Percentiles rank a stretch among this genome's conserved stretches.
These are phyloP conservation scores for Fusarium concolor DNA, from an alignment of 2,329 filamentous ascomycete genomes.

Conservation along the genomic window DNA sequence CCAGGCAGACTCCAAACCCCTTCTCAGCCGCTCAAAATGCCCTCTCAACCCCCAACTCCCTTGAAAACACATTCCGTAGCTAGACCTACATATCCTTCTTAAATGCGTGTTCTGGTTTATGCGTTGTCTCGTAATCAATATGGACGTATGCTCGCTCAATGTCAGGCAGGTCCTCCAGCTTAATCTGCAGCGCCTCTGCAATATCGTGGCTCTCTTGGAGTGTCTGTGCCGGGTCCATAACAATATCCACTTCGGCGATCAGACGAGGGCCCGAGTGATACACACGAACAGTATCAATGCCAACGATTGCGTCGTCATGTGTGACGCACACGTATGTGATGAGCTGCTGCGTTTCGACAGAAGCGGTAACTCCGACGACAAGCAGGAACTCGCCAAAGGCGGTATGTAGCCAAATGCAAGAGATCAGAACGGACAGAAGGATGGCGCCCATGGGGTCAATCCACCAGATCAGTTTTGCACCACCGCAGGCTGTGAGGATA, in stretches of 20 bases:
- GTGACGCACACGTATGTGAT: slow-evolving; percentile 95
- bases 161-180: slow-evolving; percentile 90
- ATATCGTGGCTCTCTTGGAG: slow-evolving; percentile 89
- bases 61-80: slow-evolving; percentile 14
- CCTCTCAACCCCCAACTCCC: slow-evolving; percentile 1
- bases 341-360: slow-evolving; percentile 87
- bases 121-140: slow-evolving; percentile 95
- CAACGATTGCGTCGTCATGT: slow-evolving; percentile 81
- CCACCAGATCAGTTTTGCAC: slow-evolving; percentile 91
- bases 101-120: slow-evolving; percentile 83
- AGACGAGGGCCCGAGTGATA: slow-evolving; percentile 91
- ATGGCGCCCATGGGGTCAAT: slow-evolving; percentile 94
- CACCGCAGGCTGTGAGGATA: slow-evolving; percentile 91
- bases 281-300: slow-evolving; percentile 94
- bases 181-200: slow-evolving; percentile 92
- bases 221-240: slow-evolving; percentile 82
- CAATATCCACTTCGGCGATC: slow-evolving; percentile 95
- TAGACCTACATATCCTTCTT: slow-evolving; percentile 68
- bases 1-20: not conserved
- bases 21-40: slow-evolving; percentile 18
- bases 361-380: slow-evolving; percentile 88
- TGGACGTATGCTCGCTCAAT: slow-evolving; percentile 96
- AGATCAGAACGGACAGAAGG: slow-evolving; percentile 81
- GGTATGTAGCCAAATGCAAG: slow-evolving; percentile 83
- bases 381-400: slow-evolving; percentile 91